Percentiles rank a stretch among this genome's conserved stretches.
Conservation (phyloP, 2,329 filamentous ascomycete species). For the Cladophialophora yegresii region DNA sequence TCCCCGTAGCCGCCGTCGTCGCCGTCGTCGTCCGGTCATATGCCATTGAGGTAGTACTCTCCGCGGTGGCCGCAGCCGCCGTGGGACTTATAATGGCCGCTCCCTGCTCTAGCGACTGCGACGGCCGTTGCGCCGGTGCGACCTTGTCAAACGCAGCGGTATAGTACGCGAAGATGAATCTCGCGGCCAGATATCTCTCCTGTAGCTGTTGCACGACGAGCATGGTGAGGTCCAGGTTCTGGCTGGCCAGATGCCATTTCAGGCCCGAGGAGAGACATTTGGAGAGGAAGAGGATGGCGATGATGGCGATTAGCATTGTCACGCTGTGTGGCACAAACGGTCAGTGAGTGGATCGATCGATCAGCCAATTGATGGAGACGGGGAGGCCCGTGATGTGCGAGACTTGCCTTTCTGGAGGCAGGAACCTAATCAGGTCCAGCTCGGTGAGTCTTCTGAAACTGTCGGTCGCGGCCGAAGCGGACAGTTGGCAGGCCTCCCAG, state of each 20-base stretch:
- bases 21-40: not conserved
- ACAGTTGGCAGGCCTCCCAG: constrained; percentile 15
- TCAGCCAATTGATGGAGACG: not conserved
- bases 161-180: constrained; percentile 21
- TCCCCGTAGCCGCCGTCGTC: not conserved
- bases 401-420: constrained; percentile 21
- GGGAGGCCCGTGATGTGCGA: no score
- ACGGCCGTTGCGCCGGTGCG: constrained; percentile 6
- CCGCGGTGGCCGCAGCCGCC: not conserved
- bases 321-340: not conserved
- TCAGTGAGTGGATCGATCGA: not conserved
- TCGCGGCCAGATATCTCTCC: constrained; percentile 17
- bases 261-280: constrained; percentile 12
- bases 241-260: constrained; percentile 21
- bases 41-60: not conserved
- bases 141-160: constrained; percentile 20
- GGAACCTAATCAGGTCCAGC: constrained; percentile 14
- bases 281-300: constrained; percentile 19
- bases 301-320: constrained; percentile 17
- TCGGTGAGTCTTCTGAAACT: constrained; percentile 15
- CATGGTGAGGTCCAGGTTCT: constrained; percentile 21
- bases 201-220: constrained; percentile 19
- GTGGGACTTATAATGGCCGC: not conserved
- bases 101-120: not conserved
- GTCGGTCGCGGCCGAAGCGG: constrained; percentile 18